Conservation (phyloP, 23 red algal genomes). For the Gracilaria gracilis region DNA sequence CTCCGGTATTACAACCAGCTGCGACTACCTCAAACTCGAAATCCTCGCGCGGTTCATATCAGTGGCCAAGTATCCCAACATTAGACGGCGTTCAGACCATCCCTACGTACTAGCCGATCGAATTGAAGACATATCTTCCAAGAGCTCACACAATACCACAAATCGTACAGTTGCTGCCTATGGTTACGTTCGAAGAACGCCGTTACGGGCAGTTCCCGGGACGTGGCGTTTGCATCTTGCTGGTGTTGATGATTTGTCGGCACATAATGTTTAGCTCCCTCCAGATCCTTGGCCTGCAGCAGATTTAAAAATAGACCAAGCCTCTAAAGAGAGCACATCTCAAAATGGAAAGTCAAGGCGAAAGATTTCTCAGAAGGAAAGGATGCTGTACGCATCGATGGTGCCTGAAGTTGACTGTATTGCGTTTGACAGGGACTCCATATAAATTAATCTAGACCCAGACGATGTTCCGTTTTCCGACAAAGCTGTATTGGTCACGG, state of each 20-base stretch:
- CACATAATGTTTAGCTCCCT: slow-evolving; percentile 60
- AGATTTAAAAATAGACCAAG: slow-evolving; percentile 7
- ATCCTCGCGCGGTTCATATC: slow-evolving; percentile 98
- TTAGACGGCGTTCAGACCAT: slow-evolving; percentile 87
- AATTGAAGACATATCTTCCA: slow-evolving; percentile 86
- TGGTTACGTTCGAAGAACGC: slow-evolving; percentile 91
- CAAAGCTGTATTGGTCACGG: slow-evolving; percentile 35
- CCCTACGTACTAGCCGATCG: slow-evolving; percentile 93
- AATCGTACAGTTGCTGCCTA: slow-evolving; percentile 85
- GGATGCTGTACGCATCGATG: slow-evolving; percentile 95
- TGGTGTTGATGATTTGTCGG: slow-evolving; percentile 87
- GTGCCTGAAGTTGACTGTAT: slow-evolving; percentile 89
- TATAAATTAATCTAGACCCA: slow-evolving; percentile 87
- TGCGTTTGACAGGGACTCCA: slow-evolving; percentile 90
- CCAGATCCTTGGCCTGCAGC: slow-evolving; percentile 90
- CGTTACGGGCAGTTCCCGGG: slow-evolving; percentile 56
- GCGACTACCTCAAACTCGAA: slow-evolving; percentile 92
- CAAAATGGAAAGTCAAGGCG: slow-evolving; percentile 57
- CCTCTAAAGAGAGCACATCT: background rate
- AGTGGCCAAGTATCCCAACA: slow-evolving; percentile 81
- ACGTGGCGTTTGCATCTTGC: slow-evolving; percentile 86
- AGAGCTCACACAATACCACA: slow-evolving; percentile 8
- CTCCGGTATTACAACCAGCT: slow-evolving; percentile 80
- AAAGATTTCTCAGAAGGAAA: slow-evolving; percentile 76
- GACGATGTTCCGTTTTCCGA: slow-evolving; percentile 78